These are phyloP conservation scores for Xylariomycetidae sp. DNA, from an alignment of 2,329 filamentous ascomycete genomes.

Conservation along the genomic window DNA sequence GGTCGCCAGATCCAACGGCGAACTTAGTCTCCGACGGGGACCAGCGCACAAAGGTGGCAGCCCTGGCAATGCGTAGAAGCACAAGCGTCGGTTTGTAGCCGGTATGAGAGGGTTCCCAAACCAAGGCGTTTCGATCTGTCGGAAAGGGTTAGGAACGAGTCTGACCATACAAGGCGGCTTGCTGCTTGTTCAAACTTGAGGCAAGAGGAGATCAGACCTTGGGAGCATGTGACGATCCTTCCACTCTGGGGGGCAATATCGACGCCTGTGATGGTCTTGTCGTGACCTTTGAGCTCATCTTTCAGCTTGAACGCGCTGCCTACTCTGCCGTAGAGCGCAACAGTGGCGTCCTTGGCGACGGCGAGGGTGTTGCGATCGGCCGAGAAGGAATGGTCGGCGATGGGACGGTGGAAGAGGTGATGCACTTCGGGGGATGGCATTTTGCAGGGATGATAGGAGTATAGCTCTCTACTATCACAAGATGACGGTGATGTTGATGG, in stretches of 20 bases:
- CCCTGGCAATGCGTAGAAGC: constrained; percentile 92
- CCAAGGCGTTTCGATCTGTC: constrained; percentile 90
- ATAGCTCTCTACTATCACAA: constrained; percentile 91
- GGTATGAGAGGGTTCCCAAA: constrained; percentile 89
- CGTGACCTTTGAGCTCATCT: constrained; percentile 92
- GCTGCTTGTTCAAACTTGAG: background rate
- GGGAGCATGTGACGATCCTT: constrained; percentile 95
- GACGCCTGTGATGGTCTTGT: constrained; percentile 94
- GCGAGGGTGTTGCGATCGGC: constrained; percentile 84
- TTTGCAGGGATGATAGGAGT: constrained; percentile 64
- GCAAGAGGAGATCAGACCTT: constrained; percentile 56
- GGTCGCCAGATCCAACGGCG: constrained; percentile 91
- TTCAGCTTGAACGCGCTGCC: constrained; percentile 76
- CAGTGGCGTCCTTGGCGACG: constrained; percentile 81
- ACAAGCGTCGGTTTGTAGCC: constrained; percentile 98
- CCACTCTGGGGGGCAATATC: constrained; percentile 90
- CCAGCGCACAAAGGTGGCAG: constrained; percentile 96
- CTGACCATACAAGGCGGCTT: too few species aligned
- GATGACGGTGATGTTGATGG: constrained; percentile 2
- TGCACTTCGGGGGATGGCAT: constrained; percentile 91
- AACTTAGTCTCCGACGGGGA: constrained; percentile 96
- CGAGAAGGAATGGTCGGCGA: constrained; percentile 97
- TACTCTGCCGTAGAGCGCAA: constrained; percentile 78
- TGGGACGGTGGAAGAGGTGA: constrained; percentile 93
- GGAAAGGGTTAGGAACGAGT: background rate